These are phyloP conservation scores for Drechslerella dactyloides DNA, from an alignment of 2,329 filamentous ascomycete genomes.

Conservation along the genomic window DNA sequence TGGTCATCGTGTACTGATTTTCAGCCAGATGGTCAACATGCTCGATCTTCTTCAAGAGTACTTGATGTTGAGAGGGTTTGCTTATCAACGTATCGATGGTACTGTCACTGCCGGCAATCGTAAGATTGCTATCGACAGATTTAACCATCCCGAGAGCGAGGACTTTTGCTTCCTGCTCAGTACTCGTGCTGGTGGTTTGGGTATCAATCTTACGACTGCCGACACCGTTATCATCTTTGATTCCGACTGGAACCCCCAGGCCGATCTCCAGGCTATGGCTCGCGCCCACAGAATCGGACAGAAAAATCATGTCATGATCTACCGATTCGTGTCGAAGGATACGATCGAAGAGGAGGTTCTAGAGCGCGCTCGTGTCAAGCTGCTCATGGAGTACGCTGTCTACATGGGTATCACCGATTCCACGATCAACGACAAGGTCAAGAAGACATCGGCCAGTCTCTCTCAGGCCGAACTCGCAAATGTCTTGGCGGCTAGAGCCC, in stretches of 20 bases:
- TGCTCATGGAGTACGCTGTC: constrained; percentile 94
- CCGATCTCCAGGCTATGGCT: constrained; percentile 97
- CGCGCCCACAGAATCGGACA: constrained; percentile 97
- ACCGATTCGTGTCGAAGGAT: constrained; percentile 94
- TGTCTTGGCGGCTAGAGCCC: constrained; percentile 90
- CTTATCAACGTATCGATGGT: constrained; percentile 92
- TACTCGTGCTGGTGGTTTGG: constrained; percentile 93
- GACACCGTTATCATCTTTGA: constrained; percentile 98
- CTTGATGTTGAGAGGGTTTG: constrained; percentile 87
- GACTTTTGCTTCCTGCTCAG: constrained; percentile 97
- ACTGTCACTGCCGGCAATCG: constrained; percentile 88
- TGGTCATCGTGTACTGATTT: constrained; percentile 93
- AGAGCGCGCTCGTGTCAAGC: constrained; percentile 94
- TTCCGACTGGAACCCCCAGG: constrained; percentile 98
- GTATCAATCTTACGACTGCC: constrained; percentile 98
- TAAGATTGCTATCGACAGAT: constrained; percentile 95
- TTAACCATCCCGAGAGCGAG: constrained; percentile 93
- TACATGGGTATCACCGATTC: constrained; percentile 97
- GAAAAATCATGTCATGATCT: constrained; percentile 93
- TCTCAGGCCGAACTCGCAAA: constrained; percentile 67
- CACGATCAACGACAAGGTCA: constrained; percentile 80
- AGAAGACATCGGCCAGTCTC: constrained; percentile 65
- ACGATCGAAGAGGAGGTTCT: constrained; percentile 98
- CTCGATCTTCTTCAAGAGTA: constrained; percentile 95
- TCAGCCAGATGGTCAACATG: constrained; percentile 99